These are phyloP conservation scores for Actinidia chinensis DNA, from an alignment of 179 eudicot species.

Conservation along the genomic window DNA sequence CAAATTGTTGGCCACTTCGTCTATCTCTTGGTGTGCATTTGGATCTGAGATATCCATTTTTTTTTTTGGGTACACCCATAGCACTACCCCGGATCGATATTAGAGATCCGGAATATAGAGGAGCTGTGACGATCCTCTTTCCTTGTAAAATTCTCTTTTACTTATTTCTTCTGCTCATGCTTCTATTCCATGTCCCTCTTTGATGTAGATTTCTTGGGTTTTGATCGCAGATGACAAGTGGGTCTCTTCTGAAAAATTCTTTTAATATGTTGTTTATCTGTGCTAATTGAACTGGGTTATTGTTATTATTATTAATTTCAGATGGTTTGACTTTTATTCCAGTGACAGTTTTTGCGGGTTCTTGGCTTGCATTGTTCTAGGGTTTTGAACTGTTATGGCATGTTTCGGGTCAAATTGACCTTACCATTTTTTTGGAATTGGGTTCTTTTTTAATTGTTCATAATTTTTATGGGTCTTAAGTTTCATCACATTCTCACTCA, in stretches of 20 bases:
- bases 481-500: neutral
- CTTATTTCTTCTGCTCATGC: too few species aligned
- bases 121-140: too few species aligned
- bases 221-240: neutral
- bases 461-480: neutral
- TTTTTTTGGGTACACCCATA: too few species aligned
- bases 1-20: too few species aligned
- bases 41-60: too few species aligned
- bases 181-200: too few species aligned
- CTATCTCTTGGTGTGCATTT: too few species aligned
- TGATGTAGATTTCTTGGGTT: neutral
- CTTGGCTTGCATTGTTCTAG: neutral
- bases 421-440: slow-evolving; percentile 12
- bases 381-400: slow-evolving; percentile 6
- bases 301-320: slow-evolving; percentile 7
- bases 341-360: slow-evolving; percentile 9
- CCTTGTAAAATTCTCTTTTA: too few species aligned
- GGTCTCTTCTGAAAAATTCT: neutral
- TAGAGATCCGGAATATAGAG: too few species aligned
- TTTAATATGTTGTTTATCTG: neutral
- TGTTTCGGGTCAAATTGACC: slow-evolving; percentile 13
- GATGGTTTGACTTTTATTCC: slow-evolving; percentile 8
- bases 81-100: too few species aligned
- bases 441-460: neutral
- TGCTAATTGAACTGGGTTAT: slow-evolving; percentile 27